Base-by-base conservation (phyloP, 1,284 basidiomycete species). In the Sanghuangporus baumii region DNA sequence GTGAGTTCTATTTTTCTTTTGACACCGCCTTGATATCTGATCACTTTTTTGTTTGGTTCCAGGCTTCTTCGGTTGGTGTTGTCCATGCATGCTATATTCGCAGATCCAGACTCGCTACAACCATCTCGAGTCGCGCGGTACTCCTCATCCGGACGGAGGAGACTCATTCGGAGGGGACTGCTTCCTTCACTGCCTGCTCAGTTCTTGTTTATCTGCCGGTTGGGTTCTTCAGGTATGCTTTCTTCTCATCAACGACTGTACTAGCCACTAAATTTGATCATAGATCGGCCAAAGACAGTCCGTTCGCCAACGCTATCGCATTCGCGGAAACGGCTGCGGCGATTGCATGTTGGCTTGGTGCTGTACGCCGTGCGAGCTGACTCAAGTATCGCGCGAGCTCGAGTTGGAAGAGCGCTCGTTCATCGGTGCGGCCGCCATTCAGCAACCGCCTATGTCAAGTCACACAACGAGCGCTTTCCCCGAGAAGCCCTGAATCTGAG, bases 351-450 rank as follows among this genome's bases (percentile, higher is more conserved):
- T 74, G 6, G 69, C 77, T 2, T 76, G 71, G 57, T 83, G 72
- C 68, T 84, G 82, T 68, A 68, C 69, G 1, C 78, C 81, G 20
- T 84, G 82, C 66, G 74, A 75, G 6, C 75, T 84, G 47, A 75
- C 75, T 0, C 82, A 84, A 67, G 80, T 79, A 65, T 71, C 73
- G 51, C 72, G 76, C 26, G 82, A 84, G 67, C 67, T 84, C 20
- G 74, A 76, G 64, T 69, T 78, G 51, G 82, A 84, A 68, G 82
- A 84, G 68, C 69, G 55, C 12, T 41, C 57, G 31, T 52, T 64
- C 36, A 38, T 40, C 12, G 58, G 61, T 23, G 43, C 57, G 6
- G 4, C 26, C 3, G 48, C 23, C 7, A 31, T 51, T n/a, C 20
- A 51, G 48, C 31, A 26, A 36, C 16, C 26, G 2, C 23, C 31